Evolutionary conservation across 192 early-diverging fungal species (phyloP), one percentile per base, ranked within the genome.

Genomic region (Piromyces finnis): DNA sequence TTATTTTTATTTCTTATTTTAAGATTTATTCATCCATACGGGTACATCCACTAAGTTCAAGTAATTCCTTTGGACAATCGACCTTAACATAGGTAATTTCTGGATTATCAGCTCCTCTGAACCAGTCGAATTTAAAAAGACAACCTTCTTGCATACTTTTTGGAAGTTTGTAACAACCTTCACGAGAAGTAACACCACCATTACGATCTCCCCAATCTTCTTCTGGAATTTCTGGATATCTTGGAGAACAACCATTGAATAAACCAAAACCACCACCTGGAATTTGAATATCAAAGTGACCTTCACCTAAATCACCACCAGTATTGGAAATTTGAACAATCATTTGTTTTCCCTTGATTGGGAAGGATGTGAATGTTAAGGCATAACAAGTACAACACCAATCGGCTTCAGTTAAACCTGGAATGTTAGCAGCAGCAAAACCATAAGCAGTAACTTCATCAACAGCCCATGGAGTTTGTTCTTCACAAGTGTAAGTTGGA

Each of bases 261-360:
- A 81, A 32, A 29, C 80, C 80, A 9, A 81, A 37, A 35, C 80
- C 80, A 37, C 80, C 80, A 30, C 80, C 80, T 77, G 80, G 80
- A 28, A 81, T 81, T 35, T 59, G 30, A 32, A 81, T 2, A 79
- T 81, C 80, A 79, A 81, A 81, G 32, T 81, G 80, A 18, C 17
- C 29, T 6, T 17, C 15, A 26, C 41, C 37, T 26, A 81, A 18
- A 79, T 81, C 80, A 29, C 80, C 78, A 30, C 80, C 80, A 28
- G 68, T 59, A 22, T 81, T 81, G 13, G 77, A 80, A n/a, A 78
- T n/a, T 68, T 81, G 80, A n/a, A 81, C 80, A 37, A 81, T 35
- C 22, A 81, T 22, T 29, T 29, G 77, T 13, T 81, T 81, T n/a
- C 80, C 80, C 22, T 36, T 29, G 28, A 78, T 28, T 32, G 80